Base-by-base conservation (phyloP, 1,284 basidiomycete genomes). In the Ustilago vetiveriae region DNA sequence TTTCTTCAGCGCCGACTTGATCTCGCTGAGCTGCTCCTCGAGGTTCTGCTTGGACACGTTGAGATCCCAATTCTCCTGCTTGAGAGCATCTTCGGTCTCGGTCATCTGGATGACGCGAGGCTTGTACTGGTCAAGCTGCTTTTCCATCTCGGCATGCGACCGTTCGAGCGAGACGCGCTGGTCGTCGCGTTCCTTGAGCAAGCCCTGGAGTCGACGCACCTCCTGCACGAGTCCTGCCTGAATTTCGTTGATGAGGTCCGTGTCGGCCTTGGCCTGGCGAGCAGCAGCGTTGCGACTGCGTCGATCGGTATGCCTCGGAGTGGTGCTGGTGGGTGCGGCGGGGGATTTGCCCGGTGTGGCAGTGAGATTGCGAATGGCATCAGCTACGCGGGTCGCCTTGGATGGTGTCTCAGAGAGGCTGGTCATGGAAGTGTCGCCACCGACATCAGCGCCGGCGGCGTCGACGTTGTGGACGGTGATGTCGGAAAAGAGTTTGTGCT, bases 61-160 rank as follows among this genome's bases (percentile, higher is more conserved):
- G 67, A 98, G 89, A 80, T 97, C 94, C 95, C 95, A 98, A 82
- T 96, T 97, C 84, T 95, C 93, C 83, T 97, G 93, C 84, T 94
- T 94, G 87, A 89, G 94, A 60, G 92, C 92, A 47, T 86, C 73
- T 37, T 75, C 73, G 36, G 64, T 60, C 46, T 75, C 69, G 44
- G 73, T 74, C 62, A 76, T 64, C 52, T 67, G 64, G 39, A 76
- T 52, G 47, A 74, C 74, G 11, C 63, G 65, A 14, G 74, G 74
- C 67, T 74, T 76, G 69, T 68, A 76, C 47, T 62, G 57, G 43
- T 64, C 74, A 36, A 76, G 60, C 49, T 76, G 69, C 58, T 76
- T 74, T 30, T 76, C 72, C 21, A 63, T 43, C 26, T 78, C 75
- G 32, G 71, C 57, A 21, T 70, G 72, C 22, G 58, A 49, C 5